Evolutionary conservation across 2,329 filamentous ascomycete species (phyloP), one percentile per base, ranked within the genome.

Genomic region (Ophiostoma montium): DNA sequence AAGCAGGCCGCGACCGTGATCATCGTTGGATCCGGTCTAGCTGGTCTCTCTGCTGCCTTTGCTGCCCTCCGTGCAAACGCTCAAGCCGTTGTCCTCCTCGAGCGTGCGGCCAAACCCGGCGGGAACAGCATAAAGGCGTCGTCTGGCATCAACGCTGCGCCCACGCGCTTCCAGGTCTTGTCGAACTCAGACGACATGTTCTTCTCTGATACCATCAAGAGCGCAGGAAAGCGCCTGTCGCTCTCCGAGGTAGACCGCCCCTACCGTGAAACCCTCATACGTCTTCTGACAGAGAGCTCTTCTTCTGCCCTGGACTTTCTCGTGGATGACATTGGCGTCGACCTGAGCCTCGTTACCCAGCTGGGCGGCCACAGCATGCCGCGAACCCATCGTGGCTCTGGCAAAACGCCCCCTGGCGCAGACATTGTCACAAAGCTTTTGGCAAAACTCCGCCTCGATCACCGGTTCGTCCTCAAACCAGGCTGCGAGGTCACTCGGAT

Each of bases 341-440:
- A 98, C 62, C 73, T 98, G 60, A 96, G 90, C 23, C 84, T 98
- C 50, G 90, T 98, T 60, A 96, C 92, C 54, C 90, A 92, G 62
- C 76, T 98, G 60, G 92, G 90, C 2, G 66, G 72, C 1, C 92
- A 98, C 78, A 94, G 89, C 52, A 83, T 92, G 64, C 89, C 90
- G 62, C 84, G 92, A 70, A 98, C 92, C 50, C 92, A 98, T 75
- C 84, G 92, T 78, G 92, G 92, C 53, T 90, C 96, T 70, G 92
- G 96, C 78, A 90, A 90, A 70, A 96, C 96, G 70, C 96, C 96
- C 75, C 92, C 92, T 53, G 92, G 92, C 63, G 96, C 96, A 88
- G 92, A 92, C 71, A 98, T 98, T 71, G 96, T 92, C 65, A 96
- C 96, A 67, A 92, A 90, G 51, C 60, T 83, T 10, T 55, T 82